phyloP scores from a whole-genome alignment of 2,329 filamentous ascomycete genomes.

The Aspergillus costaricaensis region DNA sequence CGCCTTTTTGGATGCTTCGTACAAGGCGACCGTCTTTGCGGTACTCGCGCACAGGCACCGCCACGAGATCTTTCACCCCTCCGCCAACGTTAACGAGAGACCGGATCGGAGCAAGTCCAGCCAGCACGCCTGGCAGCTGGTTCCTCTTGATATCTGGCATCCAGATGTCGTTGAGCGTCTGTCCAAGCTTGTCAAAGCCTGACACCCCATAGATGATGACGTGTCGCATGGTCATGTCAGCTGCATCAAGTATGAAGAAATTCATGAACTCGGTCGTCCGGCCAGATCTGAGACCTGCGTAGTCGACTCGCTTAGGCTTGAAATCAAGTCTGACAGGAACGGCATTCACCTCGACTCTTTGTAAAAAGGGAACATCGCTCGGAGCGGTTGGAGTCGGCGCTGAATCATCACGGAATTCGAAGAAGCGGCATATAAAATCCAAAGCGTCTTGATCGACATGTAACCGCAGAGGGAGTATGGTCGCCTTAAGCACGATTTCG shows the following conservation, averaged over 20 bases:
- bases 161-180: slow-evolving; percentile 94
- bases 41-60: slow-evolving; percentile 90
- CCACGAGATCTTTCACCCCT: slow-evolving; percentile 81
- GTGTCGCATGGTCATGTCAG: slow-evolving; percentile 81
- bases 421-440: slow-evolving; percentile 96
- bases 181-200: slow-evolving; percentile 86
- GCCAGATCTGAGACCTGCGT: slow-evolving; percentile 85
- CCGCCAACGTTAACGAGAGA: slow-evolving; percentile 88
- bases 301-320: slow-evolving; percentile 97
- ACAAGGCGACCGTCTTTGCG: slow-evolving; percentile 90
- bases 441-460: slow-evolving; percentile 97
- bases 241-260: slow-evolving; percentile 86
- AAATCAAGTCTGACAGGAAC: slow-evolving; percentile 89
- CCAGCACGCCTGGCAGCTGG: slow-evolving; percentile 84
- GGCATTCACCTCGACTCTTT: slow-evolving; percentile 82
- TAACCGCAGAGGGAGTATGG: slow-evolving; percentile 78
- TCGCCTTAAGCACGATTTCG: slow-evolving; percentile 79
- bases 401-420: slow-evolving; percentile 89
- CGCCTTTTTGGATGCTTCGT: slow-evolving; percentile 88
- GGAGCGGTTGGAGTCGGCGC: slow-evolving; percentile 55
- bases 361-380: slow-evolving; percentile 80
- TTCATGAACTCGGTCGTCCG: slow-evolving; percentile 99
- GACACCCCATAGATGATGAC: slow-evolving; percentile 90
- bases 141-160: slow-evolving; percentile 88
- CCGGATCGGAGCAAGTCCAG: slow-evolving; percentile 85